Conservation (phyloP, 768 basidiomycete species). For the Collybia mongolica region DNA sequence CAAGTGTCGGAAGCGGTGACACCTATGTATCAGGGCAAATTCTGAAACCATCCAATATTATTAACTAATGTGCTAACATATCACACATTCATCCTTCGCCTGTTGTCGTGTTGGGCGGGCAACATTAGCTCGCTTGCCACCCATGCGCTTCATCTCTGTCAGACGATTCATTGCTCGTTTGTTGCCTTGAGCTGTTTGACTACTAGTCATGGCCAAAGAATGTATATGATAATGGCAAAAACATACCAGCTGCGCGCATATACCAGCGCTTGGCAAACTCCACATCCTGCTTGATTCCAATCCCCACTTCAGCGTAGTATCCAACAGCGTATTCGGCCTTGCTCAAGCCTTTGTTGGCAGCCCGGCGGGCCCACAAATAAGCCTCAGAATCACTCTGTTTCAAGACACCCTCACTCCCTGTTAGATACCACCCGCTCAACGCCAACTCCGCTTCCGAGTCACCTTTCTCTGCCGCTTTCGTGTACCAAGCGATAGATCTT, state of each 20-base stretch:
- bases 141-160: slow-evolving; percentile 92
- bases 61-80: slow-evolving; percentile 55
- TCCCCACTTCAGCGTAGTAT: slow-evolving; percentile 97
- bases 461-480: slow-evolving; percentile 96
- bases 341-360: slow-evolving; percentile 93
- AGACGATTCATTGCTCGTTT: slow-evolving; percentile 95
- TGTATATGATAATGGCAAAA: background rate
- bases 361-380: slow-evolving; percentile 96
- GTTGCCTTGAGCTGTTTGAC: slow-evolving; percentile 84
- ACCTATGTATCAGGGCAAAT: no score
- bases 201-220: background rate
- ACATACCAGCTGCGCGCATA: slow-evolving; percentile 95
- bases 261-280: slow-evolving; percentile 99
- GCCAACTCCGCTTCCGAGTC: slow-evolving; percentile 94
- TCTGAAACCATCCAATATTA: no score
- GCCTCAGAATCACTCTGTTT: slow-evolving; percentile 99
- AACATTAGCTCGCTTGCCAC: slow-evolving; percentile 73
- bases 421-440: slow-evolving; percentile 97
- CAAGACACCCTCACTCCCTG: slow-evolving; percentile 90
- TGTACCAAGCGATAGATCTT: slow-evolving; percentile 97
- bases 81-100: slow-evolving; percentile 91
- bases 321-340: slow-evolving; percentile 99
- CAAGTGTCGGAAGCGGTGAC: no score
- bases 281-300: slow-evolving; percentile 93
- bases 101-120: slow-evolving; percentile 90